phyloP scores from a whole-genome alignment of 257 asterid genomes.

The Solanum chmielewskii region DNA sequence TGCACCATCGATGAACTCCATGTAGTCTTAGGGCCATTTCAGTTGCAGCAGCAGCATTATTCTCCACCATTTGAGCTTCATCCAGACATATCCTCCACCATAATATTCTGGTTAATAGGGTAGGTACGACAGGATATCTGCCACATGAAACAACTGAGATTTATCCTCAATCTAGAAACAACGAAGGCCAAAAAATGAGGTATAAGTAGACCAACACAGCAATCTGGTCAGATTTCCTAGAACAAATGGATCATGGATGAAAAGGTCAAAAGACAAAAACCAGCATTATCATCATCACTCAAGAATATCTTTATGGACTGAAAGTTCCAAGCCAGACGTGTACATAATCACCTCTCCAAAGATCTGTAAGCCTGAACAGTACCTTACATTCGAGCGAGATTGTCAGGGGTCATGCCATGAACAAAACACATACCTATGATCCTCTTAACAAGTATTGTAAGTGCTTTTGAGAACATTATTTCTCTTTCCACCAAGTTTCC shows the following conservation, averaged over 20 bases:
- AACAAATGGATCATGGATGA: background rate
- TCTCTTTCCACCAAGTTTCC: background rate
- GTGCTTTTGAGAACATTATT: background rate
- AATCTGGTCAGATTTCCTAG: background rate
- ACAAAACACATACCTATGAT: background rate
- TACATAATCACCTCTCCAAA: background rate
- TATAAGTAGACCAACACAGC: background rate
- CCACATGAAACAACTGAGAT: conserved; percentile 2
- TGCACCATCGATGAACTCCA: conserved; percentile 91
- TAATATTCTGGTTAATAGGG: conserved; percentile 77
- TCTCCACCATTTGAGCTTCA: conserved; percentile 99
- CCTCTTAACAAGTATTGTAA: background rate
- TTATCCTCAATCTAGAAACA: background rate
- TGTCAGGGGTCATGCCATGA: background rate
- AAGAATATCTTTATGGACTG: background rate
- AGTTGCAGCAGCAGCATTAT: conserved; percentile 84
- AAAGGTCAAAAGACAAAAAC: background rate
- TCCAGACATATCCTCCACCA: conserved; percentile 99
- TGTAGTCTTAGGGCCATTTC: conserved; percentile 87
- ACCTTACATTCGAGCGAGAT: background rate
- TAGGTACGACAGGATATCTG: conserved; percentile 93
- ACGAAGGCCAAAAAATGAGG: background rate
- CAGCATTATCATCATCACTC: background rate
- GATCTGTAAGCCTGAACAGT: background rate
- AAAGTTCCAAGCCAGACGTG: background rate